Base-by-base conservation (phyloP, 306 rosid species). In the Glycyrrhiza uralensis region DNA sequence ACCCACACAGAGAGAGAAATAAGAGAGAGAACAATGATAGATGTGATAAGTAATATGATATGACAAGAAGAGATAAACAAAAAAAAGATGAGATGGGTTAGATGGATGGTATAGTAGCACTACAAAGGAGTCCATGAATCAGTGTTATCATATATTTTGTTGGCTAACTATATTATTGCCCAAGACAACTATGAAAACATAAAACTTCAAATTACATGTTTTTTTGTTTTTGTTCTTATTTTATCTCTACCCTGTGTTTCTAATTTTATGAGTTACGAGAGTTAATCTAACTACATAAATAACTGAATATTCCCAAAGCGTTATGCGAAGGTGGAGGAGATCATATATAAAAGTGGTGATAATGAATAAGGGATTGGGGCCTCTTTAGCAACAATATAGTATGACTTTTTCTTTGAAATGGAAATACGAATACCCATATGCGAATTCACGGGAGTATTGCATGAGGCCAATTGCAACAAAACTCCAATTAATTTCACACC, bases 331-430 rank as follows among this genome's bases (percentile, higher is more conserved):
- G 47, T 66, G 71, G 75, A 30, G 54, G 75, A 32, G 79, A 65
- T 7, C 2, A 65, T 66, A 65, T 42, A 75, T 50, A 56, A 54
- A 76, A 76, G 50, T 66, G 17, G 35, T 23, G 74, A 60, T 77
- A n/a, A 41, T 61, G 80, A 82, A 77, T 79, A 71, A 83, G 73
- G 44, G 20, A 38, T 6, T 41, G 63, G 73, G 11, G 61, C 20
- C 46, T 70, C 22, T 28, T 54, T 28, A 61, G 35, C 66, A 81
- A 55, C 66, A 58, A 66, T 66, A 66, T 73, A 35, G 11, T 26
- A 19, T 57, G 8, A 4, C 38, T 35, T 56, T 68, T 52, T 41
- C 58, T 62, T 33, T 17, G 7, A 51, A 5, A 24, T 44, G 69
- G 49, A 61, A 74, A 61, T 61, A 33, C 0, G 18, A 58, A 58